These are phyloP conservation scores for Didymella exigua DNA, from an alignment of 2,329 filamentous ascomycete genomes.

Conservation along the genomic window DNA sequence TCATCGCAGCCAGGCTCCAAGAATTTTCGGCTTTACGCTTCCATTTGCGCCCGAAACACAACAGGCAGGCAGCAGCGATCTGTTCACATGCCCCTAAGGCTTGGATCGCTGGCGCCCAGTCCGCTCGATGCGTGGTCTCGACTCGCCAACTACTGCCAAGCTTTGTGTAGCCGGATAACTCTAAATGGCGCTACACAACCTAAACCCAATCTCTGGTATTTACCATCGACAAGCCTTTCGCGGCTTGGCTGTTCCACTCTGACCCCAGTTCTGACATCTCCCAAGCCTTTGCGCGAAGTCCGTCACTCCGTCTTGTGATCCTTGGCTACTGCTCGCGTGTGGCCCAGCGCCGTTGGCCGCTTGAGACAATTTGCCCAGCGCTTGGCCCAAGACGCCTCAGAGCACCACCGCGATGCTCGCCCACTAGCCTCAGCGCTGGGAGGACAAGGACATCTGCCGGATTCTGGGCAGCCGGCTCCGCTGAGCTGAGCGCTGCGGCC, in stretches of 20 bases:
- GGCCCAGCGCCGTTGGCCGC: conserved; percentile 14
- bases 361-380: conserved; percentile 31
- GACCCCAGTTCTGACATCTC: conserved; percentile 32
- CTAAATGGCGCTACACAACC: conserved; percentile 38
- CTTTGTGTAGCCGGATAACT: conserved; percentile 29
- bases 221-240: conserved; percentile 44
- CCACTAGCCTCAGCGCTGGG: conserved; percentile 23
- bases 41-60: background rate
- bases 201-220: conserved; percentile 44
- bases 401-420: conserved; percentile 12
- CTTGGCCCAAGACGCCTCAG: conserved; percentile 30
- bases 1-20: background rate
- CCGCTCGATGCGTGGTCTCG: conserved; percentile 19
- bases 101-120: conserved; percentile 29
- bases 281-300: conserved; percentile 30
- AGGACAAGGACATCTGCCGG: conserved; percentile 17
- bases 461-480: conserved; percentile 15
- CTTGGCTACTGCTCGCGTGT: conserved; percentile 28
- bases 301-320: conserved; percentile 35
- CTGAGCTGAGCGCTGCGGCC: conserved; percentile 16
- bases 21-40: background rate
- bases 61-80: conserved; percentile 6
- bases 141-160: conserved; percentile 27
- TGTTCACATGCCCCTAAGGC: conserved; percentile 15
- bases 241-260: conserved; percentile 29